Evolutionary conservation across 2,329 filamentous ascomycete species (phyloP), one percentile per base, ranked within the genome.

Genomic region (Aspergillus sp.): DNA sequence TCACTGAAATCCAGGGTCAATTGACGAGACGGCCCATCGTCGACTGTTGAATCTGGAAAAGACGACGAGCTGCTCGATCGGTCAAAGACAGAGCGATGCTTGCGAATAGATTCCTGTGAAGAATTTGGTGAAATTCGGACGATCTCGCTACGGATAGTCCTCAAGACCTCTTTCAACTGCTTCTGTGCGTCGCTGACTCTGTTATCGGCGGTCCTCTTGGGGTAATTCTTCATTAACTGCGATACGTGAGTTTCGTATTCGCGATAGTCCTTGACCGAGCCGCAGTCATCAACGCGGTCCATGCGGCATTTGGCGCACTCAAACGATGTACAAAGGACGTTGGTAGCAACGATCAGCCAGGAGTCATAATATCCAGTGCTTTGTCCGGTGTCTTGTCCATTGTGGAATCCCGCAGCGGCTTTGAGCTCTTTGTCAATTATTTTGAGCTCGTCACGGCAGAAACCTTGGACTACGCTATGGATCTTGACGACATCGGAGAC

Each of bases 201-300:
- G 15, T 64, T 65, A 19, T 66, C 65, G 11, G 64, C 53, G 5
- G 67, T 58, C 43, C 67, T 72, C 55, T 74, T 73, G 15, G 74
- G 72, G 50, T 74, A 79, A 50, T 77, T 71, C 35, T 72, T 72
- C 56, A 70, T 66, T 14, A 81, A 62, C 12, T 70, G 66, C 11
- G 74, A 73, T 4, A 73, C 77, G 55, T 81, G 79, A 1, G 75
- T 78, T 55, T 79, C 73, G 60, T 79, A 81, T 56, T 80, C 78
- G 27, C 77, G 73, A 61, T 78, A 79, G 56, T 81, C 79, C 19
- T 75, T 75, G 6, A 79, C 73, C 9, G 79, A 70, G 11, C 75
- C 76, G 19, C 68, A 71, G 43, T 72, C 70, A 33, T 72, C 65
- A 15, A 70, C 70, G 3, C 68, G 65, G 40, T 69, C 67, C 65